Conservation (phyloP, 768 basidiomycete genomes). For the Collybiopsis luxurians region DNA sequence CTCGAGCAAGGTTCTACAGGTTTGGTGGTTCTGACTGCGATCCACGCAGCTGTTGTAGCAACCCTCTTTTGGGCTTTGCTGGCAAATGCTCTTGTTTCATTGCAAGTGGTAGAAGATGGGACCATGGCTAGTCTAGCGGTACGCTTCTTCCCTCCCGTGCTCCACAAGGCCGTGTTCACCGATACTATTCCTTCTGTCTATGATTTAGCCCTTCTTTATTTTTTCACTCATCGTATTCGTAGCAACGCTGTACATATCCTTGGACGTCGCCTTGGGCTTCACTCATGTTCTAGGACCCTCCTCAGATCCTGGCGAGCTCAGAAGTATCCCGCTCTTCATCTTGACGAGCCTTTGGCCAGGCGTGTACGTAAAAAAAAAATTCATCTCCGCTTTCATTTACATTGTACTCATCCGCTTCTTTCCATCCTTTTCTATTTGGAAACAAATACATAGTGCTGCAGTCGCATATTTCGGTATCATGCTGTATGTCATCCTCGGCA, state of each 20-base stretch:
- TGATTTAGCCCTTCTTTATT: conserved; percentile 2
- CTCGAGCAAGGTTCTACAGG: conserved; percentile 76
- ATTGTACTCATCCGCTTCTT: too few relatives aligned
- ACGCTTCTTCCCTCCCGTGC: conserved; percentile 20
- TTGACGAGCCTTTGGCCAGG: conserved; percentile 79
- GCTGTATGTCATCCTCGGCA: conserved; percentile 71
- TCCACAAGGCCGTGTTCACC: too few relatives aligned
- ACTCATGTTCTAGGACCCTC: conserved; percentile 61
- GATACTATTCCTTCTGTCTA: neutral
- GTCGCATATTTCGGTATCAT: conserved; percentile 73
- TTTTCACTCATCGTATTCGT: conserved; percentile 55
- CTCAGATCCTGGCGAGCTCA: conserved; percentile 50
- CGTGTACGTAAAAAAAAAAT: conserved; percentile 43
- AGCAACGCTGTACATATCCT: conserved; percentile 76
- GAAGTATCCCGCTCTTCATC: conserved; percentile 76
- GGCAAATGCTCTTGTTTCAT: conserved; percentile 74
- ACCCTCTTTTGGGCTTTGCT: conserved; percentile 79
- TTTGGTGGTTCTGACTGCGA: conserved; percentile 66
- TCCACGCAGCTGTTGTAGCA: conserved; percentile 77
- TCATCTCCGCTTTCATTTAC: neutral
- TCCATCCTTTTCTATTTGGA: too few relatives aligned
- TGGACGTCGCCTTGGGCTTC: conserved; percentile 73
- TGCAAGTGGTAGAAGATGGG: conserved; percentile 93
- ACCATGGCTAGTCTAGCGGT: conserved; percentile 68
- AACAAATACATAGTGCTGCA: conserved; percentile 59